Evolutionary conservation across 139 green algal species (phyloP).

Genomic region (Picochlorum costavermella): DNA sequence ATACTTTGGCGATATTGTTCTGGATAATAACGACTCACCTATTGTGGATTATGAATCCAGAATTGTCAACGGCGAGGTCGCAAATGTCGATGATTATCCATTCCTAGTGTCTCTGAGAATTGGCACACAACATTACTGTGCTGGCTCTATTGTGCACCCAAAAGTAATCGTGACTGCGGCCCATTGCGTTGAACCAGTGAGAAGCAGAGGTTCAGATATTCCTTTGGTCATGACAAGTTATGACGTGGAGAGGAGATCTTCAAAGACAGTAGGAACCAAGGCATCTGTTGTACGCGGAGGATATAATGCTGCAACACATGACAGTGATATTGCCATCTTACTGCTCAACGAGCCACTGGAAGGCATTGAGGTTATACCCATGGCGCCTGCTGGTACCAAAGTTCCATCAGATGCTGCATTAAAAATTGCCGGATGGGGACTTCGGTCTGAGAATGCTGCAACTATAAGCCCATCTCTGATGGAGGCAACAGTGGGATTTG

Average conservation of each 20-base stretch:
- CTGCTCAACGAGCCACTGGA: background rate
- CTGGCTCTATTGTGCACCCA: background rate
- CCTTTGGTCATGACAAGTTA: too few relatives aligned
- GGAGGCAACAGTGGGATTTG: background rate
- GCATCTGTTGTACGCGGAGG: background rate
- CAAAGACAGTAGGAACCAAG: background rate
- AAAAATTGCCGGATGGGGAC: background rate
- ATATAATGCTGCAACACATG: slow-evolving; percentile 1
- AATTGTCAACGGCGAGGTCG: background rate
- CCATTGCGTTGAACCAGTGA: background rate
- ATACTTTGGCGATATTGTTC: background rate
- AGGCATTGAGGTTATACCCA: background rate
- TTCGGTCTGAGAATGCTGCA: background rate
- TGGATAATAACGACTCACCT: background rate
- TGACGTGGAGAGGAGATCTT: background rate
- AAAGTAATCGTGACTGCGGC: background rate
- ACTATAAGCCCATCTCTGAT: background rate
- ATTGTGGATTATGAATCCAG: background rate
- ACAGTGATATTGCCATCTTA: background rate
- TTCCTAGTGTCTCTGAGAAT: background rate
- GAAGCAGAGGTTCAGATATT: background rate
- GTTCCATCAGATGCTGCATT: slow-evolving; percentile 1
- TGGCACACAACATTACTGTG: background rate
- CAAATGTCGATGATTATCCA: background rate
- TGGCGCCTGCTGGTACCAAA: background rate